A percentile compares a stretch with the other conserved stretches of the same genome.
These are phyloP conservation scores for Sporobolus alterniflorus DNA, from an alignment of 202 grass and related monocot species.

Conservation along the genomic window DNA sequence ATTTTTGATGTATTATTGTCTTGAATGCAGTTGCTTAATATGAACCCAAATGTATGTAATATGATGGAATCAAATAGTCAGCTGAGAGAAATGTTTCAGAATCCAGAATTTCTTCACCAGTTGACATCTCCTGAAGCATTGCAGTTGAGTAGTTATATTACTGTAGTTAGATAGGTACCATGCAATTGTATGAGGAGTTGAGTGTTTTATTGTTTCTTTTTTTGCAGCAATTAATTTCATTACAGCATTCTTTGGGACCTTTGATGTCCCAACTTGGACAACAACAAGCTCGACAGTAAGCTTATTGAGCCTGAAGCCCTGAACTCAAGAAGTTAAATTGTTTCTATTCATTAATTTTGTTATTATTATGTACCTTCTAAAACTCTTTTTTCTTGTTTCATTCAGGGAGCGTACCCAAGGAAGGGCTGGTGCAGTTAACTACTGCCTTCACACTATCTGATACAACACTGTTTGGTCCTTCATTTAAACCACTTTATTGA, in stretches of 20 bases:
- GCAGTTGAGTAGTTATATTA: constrained; percentile 60
- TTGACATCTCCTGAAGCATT: constrained; percentile 79
- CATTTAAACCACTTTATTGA: constrained; percentile 7
- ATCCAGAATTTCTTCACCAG: constrained; percentile 85
- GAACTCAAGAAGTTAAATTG: neutral
- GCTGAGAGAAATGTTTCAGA: constrained; percentile 84
- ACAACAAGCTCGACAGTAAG: constrained; percentile 68
- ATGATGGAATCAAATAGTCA: constrained; percentile 78
- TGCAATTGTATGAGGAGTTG: constrained; percentile 18
- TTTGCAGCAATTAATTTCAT: constrained; percentile 68
- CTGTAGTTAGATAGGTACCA: constrained; percentile 10
- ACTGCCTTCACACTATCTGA: neutral
- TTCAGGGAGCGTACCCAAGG: constrained; percentile 65
- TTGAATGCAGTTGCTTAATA: constrained; percentile 69
- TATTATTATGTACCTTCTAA: constrained; percentile 3
- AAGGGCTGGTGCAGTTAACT: constrained; percentile 55
- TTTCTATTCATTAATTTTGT: constrained; percentile 10
- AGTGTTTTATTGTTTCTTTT: constrained; percentile 1
- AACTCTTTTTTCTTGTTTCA: constrained; percentile 18
- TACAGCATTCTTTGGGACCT: constrained; percentile 54
- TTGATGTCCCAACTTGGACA: constrained; percentile 56
- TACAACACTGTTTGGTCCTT: neutral
- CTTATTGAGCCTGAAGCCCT: constrained; percentile 19
- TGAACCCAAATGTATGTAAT: constrained; percentile 68
- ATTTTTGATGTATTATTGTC: neutral